Evolutionary conservation across 2,329 filamentous ascomycete genomes (phyloP).

Genomic region (Sclerotinia subarctica): DNA sequence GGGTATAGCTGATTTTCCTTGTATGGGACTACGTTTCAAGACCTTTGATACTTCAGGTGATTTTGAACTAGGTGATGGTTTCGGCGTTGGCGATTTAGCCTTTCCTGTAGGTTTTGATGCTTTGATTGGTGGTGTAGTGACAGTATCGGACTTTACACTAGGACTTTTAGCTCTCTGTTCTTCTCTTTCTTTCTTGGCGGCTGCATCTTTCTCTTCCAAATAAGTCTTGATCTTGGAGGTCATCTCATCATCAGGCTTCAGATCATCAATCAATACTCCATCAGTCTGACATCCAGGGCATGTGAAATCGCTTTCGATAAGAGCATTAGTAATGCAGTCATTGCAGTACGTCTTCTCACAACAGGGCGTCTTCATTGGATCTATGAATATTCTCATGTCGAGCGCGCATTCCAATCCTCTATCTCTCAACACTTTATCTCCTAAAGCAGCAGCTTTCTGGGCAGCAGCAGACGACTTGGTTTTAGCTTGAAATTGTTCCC

Average conservation of each 20-base stretch:
- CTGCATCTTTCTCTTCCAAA: conserved; percentile 53
- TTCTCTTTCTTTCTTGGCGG: conserved; percentile 42
- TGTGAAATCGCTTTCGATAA: conserved; percentile 96
- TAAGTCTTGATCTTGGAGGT: conserved; percentile 76
- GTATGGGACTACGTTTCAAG: conserved; percentile 30
- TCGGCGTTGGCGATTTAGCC: conserved; percentile 34
- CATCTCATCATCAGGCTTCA: conserved; percentile 77
- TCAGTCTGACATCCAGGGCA: conserved; percentile 91
- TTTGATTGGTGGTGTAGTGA: conserved; percentile 32
- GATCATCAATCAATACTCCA: conserved; percentile 88
- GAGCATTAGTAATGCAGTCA: conserved; percentile 98
- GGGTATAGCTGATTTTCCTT: conserved; percentile 21
- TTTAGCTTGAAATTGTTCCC: conserved; percentile 96
- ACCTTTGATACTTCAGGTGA: conserved; percentile 6
- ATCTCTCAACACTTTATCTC: conserved; percentile 83
- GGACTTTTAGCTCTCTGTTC: conserved; percentile 47
- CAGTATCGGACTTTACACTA: conserved; percentile 36
- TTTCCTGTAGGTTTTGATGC: conserved; percentile 22
- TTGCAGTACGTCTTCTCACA: conserved; percentile 98
- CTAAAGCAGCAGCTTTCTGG: conserved; percentile 71
- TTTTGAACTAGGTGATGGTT: conserved; percentile 35
- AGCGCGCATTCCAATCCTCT: conserved; percentile 88
- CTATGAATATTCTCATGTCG: conserved; percentile 97
- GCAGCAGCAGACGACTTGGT: conserved; percentile 81
- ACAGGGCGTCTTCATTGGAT: conserved; percentile 98